Conservation (phyloP, 1,139 yeast genomes). For the Yamadazyma atmosphaerica region DNA sequence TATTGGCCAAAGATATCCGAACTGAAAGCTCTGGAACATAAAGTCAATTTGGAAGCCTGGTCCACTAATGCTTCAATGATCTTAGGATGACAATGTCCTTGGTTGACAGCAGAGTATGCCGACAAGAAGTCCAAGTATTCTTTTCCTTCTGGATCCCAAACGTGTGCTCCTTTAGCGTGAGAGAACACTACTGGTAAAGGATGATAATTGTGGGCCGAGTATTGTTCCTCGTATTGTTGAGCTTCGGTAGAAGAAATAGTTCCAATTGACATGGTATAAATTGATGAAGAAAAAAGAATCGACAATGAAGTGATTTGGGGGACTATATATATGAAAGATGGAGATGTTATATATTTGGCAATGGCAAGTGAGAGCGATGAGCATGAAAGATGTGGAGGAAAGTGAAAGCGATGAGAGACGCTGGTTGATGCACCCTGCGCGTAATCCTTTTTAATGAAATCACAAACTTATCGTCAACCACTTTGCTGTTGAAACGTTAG, state of each 20-base stretch:
- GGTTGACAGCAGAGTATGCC: slow-evolving; percentile 96
- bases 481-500: too few relatives aligned
- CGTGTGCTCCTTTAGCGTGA: slow-evolving; percentile 86
- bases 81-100: slow-evolving; percentile 97
- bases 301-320: background rate
- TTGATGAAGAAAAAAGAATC: background rate
- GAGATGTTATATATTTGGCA: background rate
- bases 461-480: too few relatives aligned
- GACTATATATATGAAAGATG: background rate
- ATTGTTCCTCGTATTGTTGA: slow-evolving; percentile 66
- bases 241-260: slow-evolving; percentile 66
- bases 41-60: slow-evolving; percentile 81
- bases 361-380: background rate
- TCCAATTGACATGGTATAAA: background rate
- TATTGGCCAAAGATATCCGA: slow-evolving; percentile 85
- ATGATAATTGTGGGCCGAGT: slow-evolving; percentile 96
- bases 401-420: too few relatives aligned
- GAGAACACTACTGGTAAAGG: slow-evolving; percentile 94
- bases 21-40: slow-evolving; percentile 91
- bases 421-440: too few relatives aligned
- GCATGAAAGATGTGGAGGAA: background rate
- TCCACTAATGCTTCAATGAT: slow-evolving; percentile 82
- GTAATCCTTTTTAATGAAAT: too few relatives aligned
- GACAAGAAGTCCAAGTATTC: slow-evolving; percentile 85
- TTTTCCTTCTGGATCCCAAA: slow-evolving; percentile 97